Evolutionary conservation across 2,329 filamentous ascomycete species (phyloP), one percentile per base, ranked within the genome.

Genomic region (Aspergillus aculeatinus): DNA sequence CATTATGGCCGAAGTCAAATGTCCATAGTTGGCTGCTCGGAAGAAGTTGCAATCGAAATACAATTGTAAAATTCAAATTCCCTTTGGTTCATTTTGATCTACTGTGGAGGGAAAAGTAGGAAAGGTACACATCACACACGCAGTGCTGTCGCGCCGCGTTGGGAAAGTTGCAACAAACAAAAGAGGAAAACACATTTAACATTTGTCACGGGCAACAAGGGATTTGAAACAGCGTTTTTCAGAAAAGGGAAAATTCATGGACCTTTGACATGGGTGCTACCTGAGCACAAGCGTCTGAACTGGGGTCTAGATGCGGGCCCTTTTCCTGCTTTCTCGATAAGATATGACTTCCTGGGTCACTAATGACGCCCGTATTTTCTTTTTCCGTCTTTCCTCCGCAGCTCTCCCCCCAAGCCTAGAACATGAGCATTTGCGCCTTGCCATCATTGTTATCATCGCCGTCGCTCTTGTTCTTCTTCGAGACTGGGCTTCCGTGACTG

Each of bases 401-500:
- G 27, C 31, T 21, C 27, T 51, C 16, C 48, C 42, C 48, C 63
- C n/a, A 9, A 29, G 61, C 55, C 50, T 63, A 66, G 25, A 67
- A 61, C 49, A 70, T 70, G 61, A 73, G 64, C 71, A 72, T 70
- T 39, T 67, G 68, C 61, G 62, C 63, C 66, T 73, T 72, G 31
- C 69, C 63, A 21, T 73, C 65, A 39, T 68, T 55, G 27, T 63
- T 68, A 51, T 73, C 68, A 51, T 70, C 61, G 21, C 69, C 66
- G 27, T 75, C 62, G 25, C 73, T 67, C 61, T 77, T 71, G 51
- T 76, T 69, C 64, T 80, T 77, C 61, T 79, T 75, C 35, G 76
- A 75, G 48, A 82, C 82, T 54, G 86, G 85, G 76, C 89, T 92
- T 52, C 84, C 87, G 67, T 91, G 87, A 16, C 78, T 79, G 60